Conservation (phyloP, 306 rosid species). For the Sphenostylis stenocarpa region DNA sequence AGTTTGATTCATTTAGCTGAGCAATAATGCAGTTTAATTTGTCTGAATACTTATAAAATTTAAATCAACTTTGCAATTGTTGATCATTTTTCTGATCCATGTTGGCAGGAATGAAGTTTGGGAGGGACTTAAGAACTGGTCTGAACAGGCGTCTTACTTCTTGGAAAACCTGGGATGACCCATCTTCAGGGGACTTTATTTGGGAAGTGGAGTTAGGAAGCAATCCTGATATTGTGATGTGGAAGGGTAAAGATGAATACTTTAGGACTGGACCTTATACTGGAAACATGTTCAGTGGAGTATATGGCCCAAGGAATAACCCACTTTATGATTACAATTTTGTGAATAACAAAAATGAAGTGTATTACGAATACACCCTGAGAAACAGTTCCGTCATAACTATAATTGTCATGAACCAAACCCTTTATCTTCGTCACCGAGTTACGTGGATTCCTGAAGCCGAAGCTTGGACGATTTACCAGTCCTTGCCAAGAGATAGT, state of each 20-base stretch:
- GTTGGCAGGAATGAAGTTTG: not conserved
- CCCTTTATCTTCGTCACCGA: not conserved
- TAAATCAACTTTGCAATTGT: too few relatives aligned
- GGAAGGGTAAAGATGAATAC: not conserved
- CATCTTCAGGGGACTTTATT: not conserved
- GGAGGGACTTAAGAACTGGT: not conserved
- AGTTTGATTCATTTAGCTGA: too few relatives aligned
- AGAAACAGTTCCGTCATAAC: not conserved
- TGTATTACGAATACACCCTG: not conserved
- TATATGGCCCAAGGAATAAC: not conserved
- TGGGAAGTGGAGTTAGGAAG: not conserved
- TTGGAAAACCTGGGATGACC: not conserved
- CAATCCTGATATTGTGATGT: not conserved
- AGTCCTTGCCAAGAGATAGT: not conserved
- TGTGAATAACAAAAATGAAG: not conserved
- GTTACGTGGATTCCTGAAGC: not conserved
- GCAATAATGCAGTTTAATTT: too few relatives aligned
- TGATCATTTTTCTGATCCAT: too few relatives aligned
- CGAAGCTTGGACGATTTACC: not conserved
- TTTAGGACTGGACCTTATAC: not conserved
- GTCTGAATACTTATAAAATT: too few relatives aligned
- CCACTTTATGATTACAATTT: not conserved
- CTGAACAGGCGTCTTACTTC: not conserved
- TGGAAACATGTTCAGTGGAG: not conserved
- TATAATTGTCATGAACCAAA: not conserved